Percentiles rank a stretch among this genome's conserved stretches.
Evolutionary conservation across 768 basidiomycete genomes (phyloP).

Genomic region (Dentipellis sp.): DNA sequence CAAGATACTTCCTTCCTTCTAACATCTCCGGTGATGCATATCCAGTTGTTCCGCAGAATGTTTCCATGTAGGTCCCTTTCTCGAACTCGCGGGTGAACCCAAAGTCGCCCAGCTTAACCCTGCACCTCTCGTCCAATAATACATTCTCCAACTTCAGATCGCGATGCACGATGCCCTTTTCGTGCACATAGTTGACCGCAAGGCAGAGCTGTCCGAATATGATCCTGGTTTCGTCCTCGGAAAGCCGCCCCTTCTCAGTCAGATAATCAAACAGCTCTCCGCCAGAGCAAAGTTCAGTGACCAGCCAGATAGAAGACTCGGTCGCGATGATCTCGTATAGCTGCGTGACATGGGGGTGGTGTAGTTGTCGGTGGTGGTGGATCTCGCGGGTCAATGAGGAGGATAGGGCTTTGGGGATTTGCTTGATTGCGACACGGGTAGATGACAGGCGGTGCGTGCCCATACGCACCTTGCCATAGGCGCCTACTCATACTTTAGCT

Average conservation of each 20-base stretch:
- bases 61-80: slow-evolving; percentile 69
- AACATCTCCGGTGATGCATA: slow-evolving; percentile 94
- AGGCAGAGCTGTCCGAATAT: slow-evolving; percentile 97
- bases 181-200: slow-evolving; percentile 88
- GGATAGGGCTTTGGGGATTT: slow-evolving; percentile 92
- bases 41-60: slow-evolving; percentile 91
- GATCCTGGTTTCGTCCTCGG: slow-evolving; percentile 74
- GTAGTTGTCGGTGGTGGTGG: slow-evolving; percentile 94
- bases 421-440: slow-evolving; percentile 92
- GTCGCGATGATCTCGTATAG: slow-evolving; percentile 98
- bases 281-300: slow-evolving; percentile 93
- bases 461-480: slow-evolving; percentile 92
- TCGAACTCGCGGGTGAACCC: slow-evolving; percentile 94
- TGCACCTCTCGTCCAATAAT: slow-evolving; percentile 80
- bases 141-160: slow-evolving; percentile 97
- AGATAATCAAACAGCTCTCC: slow-evolving; percentile 99
- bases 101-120: slow-evolving; percentile 91
- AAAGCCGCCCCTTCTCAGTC: slow-evolving; percentile 83
- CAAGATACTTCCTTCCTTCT: slow-evolving; percentile 78
- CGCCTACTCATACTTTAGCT: slow-evolving; percentile 39
- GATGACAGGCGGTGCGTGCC: slow-evolving; percentile 91
- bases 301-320: slow-evolving; percentile 91
- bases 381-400: slow-evolving; percentile 92
- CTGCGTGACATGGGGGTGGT: slow-evolving; percentile 92
- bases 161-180: slow-evolving; percentile 89